Evolutionary conservation across 1,284 basidiomycete species (phyloP), one percentile per base, ranked within the genome.

Genomic region (Mycena citricolor): DNA sequence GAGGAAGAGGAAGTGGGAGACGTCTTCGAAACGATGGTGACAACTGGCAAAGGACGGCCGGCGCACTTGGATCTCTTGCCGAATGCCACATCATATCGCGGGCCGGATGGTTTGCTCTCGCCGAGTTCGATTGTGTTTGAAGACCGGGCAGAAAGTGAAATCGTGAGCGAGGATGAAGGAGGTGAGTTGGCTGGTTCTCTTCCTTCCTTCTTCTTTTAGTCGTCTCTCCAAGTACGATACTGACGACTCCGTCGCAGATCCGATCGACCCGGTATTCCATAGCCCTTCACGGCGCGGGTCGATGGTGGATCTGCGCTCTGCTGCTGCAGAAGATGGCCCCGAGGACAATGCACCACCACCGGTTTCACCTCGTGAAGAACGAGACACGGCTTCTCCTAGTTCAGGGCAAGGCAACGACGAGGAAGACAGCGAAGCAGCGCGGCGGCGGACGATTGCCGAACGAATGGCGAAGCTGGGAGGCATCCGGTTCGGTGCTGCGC

Each of bases 401-500:
- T 11, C 8, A 12, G 11, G 39, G 32, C 25, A 44, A 38, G 26
- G 35, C 28, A 14, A 32, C 44, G 11, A 7, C 48, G 11, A 65
- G 35, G 74, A 74, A 50, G 76, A 81, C 48, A 64, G 67, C 0
- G 79, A 76, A 41, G 64, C 71, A 22, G 61, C 62, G 3, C 69
- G 77, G 37, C 72, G 77, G n/a, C 70, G 67, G 22, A 83, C 82
- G 2, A 83, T 89, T 33, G 84, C 86, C 2, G 86, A 89, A 52
- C 73, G 86, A 4, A 87, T 90, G 85, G 86, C 86, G 0, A 84
- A 78, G 54, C 66, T 90, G 2, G 85, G 86, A 21, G 85, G 82
- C 2, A 78, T 89, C 53, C 74, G 71, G 48, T 83, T 89, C 51
- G 86, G 86, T 4, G 79, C 71, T 14, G 76, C 76, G 26, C 74